A percentile compares a stretch with the other conserved stretches of the same genome.
phyloP scores from a whole-genome alignment of 352 stramenopile species.

The Discostella stelligera region DNA sequence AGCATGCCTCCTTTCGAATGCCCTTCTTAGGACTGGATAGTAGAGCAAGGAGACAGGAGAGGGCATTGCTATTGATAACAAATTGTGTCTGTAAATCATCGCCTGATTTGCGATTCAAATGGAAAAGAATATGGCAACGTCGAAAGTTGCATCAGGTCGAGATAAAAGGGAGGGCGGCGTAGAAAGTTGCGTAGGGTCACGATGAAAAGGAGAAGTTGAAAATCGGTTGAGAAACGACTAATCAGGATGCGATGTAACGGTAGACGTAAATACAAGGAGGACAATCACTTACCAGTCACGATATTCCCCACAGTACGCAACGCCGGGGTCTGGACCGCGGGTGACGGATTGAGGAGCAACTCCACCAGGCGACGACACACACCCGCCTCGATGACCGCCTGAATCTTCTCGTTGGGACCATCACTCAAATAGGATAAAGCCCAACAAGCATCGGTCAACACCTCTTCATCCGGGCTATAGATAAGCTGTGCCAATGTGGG shows the following conservation, averaged over 20 bases:
- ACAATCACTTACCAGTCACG: conserved; percentile 83
- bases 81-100: conserved; percentile 99
- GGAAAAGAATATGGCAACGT: no score
- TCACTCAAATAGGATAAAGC: conserved; percentile 97
- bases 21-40: conserved; percentile 94
- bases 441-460: conserved; percentile 99
- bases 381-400: conserved; percentile 96
- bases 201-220: neutral
- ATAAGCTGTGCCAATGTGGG: conserved; percentile 95
- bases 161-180: neutral
- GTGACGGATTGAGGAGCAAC: conserved; percentile 90
- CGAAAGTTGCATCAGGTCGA: neutral
- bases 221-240: neutral
- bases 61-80: conserved; percentile 96
- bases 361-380: conserved; percentile 96
- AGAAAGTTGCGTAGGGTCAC: neutral
- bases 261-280: neutral
- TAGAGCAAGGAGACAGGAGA: conserved; percentile 93
- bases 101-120: conserved; percentile 58
- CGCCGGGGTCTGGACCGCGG: conserved; percentile 94
- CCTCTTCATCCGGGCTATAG: conserved; percentile 96
- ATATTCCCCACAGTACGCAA: conserved; percentile 98
- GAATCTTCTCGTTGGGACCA: conserved; percentile 98
- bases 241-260: neutral
- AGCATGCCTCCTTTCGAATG: conserved; percentile 99